phyloP scores from a whole-genome alignment of 805 yeast species.

The Soucietia sequanensis region DNA sequence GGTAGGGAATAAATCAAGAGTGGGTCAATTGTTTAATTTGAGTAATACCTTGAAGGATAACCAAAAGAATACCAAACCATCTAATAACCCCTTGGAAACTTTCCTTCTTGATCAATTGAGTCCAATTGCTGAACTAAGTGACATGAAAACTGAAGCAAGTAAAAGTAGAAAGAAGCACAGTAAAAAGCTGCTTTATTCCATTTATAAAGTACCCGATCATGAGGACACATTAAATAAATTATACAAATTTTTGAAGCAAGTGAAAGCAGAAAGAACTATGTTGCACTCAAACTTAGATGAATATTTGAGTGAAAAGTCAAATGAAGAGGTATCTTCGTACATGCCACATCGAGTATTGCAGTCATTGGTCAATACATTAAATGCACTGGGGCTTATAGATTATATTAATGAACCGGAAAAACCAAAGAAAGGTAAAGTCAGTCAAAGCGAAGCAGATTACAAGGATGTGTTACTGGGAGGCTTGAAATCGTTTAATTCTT shows the following conservation, averaged over 20 bases:
- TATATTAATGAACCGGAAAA: conserved; percentile 19
- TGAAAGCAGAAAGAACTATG: conserved; percentile 13
- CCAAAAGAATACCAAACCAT: background rate
- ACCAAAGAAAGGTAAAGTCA: conserved; percentile 1
- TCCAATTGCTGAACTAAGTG: background rate
- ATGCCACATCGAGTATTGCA: conserved; percentile 38
- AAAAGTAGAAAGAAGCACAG: no score
- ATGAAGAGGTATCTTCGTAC: conserved; percentile 10
- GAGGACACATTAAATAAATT: background rate
- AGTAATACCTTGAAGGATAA: conserved; percentile 12
- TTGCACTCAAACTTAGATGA: no score
- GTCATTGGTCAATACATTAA: conserved; percentile 29
- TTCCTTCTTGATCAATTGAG: background rate
- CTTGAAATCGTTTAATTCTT: conserved; percentile 18
- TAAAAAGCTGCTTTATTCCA: no score
- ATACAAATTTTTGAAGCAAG: conserved; percentile 9
- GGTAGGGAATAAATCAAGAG: conserved; percentile 19
- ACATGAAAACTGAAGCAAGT: no score
- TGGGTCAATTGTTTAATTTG: conserved; percentile 26
- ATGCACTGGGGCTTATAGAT: conserved; percentile 28
- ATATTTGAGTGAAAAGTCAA: no score
- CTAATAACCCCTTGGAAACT: background rate
- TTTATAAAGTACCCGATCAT: no score
- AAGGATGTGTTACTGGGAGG: conserved; percentile 9
- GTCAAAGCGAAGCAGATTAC: conserved; percentile 5